These are phyloP conservation scores for Vanilla planifolia DNA, from an alignment of 106 monocot species.

Conservation along the genomic window DNA sequence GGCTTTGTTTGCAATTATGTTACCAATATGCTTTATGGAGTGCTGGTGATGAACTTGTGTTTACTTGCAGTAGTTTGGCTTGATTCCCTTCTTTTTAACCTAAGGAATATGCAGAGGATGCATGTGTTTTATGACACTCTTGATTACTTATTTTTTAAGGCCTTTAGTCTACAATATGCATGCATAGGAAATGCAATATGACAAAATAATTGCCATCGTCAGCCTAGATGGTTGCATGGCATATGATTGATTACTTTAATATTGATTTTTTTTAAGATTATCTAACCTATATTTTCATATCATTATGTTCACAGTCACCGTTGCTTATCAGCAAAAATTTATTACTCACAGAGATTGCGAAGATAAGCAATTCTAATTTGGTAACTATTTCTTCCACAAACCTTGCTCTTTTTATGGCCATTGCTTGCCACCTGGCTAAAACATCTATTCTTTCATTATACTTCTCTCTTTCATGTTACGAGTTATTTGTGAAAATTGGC, in stretches of 20 bases:
- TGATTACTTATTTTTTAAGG: no score
- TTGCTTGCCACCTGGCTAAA: background rate
- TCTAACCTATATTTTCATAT: background rate
- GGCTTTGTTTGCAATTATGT: no score
- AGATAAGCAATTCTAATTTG: slow-evolving; percentile 21
- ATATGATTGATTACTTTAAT: background rate
- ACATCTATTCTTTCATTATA: background rate
- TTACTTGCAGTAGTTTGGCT: no score
- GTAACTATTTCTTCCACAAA: slow-evolving; percentile 15
- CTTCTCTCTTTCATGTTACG: background rate
- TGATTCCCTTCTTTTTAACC: no score
- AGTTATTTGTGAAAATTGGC: background rate
- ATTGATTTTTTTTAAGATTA: background rate
- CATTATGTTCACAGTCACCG: slow-evolving; percentile 30
- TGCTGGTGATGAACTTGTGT: no score
- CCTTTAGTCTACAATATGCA: no score
- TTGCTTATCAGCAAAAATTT: slow-evolving; percentile 26
- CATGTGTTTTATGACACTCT: no score
- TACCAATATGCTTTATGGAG: no score
- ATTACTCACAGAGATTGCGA: slow-evolving; percentile 41
- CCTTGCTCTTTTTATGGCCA: background rate
- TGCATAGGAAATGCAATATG: no score
- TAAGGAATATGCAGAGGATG: no score
- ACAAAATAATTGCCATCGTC: no score
- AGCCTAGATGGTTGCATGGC: no score